A percentile compares a stretch with the other conserved stretches of the same genome.
phyloP scores from a whole-genome alignment of 495 filamentous ascomycete species.

The Friedmanniomyces simplex region DNA sequence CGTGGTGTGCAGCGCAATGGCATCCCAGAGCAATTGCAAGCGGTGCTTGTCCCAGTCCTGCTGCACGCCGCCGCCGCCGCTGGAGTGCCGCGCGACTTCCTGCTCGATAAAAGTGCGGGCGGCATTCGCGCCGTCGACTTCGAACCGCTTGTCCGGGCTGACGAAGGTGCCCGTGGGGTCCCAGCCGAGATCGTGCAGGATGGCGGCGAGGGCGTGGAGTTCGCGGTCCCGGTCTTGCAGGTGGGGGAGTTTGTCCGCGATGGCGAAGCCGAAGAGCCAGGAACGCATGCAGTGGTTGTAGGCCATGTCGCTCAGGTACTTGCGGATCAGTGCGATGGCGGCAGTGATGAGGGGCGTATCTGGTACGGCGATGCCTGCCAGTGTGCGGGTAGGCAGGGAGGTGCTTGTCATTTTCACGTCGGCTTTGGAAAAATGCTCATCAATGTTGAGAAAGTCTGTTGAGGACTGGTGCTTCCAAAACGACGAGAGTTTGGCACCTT shows the following conservation, averaged over 20 bases:
- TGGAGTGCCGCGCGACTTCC: slow-evolving; percentile 15
- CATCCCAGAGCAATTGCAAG: slow-evolving; percentile 43
- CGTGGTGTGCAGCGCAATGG: slow-evolving; percentile 38
- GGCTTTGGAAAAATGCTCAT: no score
- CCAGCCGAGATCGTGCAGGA: slow-evolving; percentile 50
- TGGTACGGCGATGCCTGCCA: slow-evolving; percentile 17
- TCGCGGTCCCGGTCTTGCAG: slow-evolving; percentile 35
- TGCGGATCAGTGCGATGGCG: slow-evolving; percentile 34
- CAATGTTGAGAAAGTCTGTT: not conserved
- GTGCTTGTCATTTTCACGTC: not conserved
- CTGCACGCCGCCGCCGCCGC: no score
- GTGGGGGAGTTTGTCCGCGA: slow-evolving; percentile 31
- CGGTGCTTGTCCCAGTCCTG: slow-evolving; percentile 32
- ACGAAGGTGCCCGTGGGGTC: slow-evolving; percentile 28
- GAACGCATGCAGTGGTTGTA: slow-evolving; percentile 44
- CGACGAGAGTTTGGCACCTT: no score
- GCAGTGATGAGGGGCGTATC: slow-evolving; percentile 15
- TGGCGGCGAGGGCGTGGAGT: slow-evolving; percentile 37
- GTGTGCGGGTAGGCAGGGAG: slow-evolving; percentile 5
- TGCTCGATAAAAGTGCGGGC: slow-evolving; percentile 35
- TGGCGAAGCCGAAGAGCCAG: slow-evolving; percentile 36
- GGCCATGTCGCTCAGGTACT: slow-evolving; percentile 25
- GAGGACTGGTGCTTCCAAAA: no score
- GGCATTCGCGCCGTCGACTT: slow-evolving; percentile 45
- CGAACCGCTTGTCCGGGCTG: slow-evolving; percentile 41